A percentile compares a stretch with the other conserved stretches of the same genome.
These are phyloP conservation scores for Gossypium bickii DNA, from an alignment of 345 rosid species.

Conservation along the genomic window DNA sequence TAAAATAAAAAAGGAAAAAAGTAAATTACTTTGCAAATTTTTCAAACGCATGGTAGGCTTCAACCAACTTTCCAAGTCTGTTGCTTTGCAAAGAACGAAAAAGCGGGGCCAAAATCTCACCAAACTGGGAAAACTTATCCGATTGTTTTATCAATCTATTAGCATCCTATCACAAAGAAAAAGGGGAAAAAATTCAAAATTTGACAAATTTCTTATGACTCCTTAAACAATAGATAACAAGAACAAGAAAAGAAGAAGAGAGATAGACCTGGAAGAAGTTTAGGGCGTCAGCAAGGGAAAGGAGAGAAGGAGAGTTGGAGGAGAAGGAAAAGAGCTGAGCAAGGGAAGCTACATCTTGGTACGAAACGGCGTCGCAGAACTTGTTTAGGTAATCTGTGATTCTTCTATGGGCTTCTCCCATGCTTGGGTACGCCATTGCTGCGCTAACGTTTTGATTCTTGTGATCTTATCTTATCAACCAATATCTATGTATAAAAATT, in stretches of 20 bases:
- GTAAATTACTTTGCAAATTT: conserved; percentile 65
- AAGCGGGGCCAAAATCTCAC: conserved; percentile 56
- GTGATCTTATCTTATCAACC: neutral
- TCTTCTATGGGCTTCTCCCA: conserved; percentile 85
- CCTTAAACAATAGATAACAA: neutral
- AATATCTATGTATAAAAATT: neutral
- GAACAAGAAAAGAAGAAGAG: neutral
- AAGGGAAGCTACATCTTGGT: conserved; percentile 68
- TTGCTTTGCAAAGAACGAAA: conserved; percentile 81
- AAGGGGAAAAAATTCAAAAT: neutral
- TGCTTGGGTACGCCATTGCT: conserved; percentile 59
- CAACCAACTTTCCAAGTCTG: conserved; percentile 59
- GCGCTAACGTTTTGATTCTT: neutral
- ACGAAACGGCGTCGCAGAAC: conserved; percentile 64
- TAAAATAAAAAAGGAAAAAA: neutral
- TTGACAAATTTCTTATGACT: neutral
- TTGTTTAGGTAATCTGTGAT: conserved; percentile 73
- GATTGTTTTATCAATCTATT: conserved; percentile 73
- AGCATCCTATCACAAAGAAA: conserved; percentile 48
- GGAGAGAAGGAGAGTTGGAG: conserved; percentile 52
- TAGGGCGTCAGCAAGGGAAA: conserved; percentile 86
- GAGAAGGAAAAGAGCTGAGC: conserved; percentile 63
- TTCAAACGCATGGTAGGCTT: conserved; percentile 71
- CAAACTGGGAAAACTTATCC: conserved; percentile 61
- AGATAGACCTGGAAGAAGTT: conserved; percentile 49